phyloP scores from a whole-genome alignment of 441 rosid genomes.

The Eruca vesicaria region DNA sequence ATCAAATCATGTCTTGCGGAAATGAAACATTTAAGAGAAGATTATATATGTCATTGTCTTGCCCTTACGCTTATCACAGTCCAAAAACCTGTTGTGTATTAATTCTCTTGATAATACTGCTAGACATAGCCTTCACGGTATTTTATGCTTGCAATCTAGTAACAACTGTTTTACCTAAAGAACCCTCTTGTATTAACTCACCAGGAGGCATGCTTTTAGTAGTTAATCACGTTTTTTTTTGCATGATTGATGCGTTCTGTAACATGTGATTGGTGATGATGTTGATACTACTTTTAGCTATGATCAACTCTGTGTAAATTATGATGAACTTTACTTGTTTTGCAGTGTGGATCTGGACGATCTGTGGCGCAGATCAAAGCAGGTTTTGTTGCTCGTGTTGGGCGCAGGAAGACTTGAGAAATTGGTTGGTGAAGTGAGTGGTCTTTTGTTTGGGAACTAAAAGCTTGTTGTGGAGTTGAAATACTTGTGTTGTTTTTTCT shows the following conservation, averaged over 20 bases:
- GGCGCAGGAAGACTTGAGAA: conserved; percentile 58
- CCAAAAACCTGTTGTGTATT: neutral
- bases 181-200: neutral
- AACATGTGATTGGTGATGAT: neutral
- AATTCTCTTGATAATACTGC: neutral
- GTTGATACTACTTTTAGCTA: neutral
- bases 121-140: neutral
- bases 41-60: neutral
- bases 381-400: conserved; percentile 86
- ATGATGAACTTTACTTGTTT: conserved; percentile 1
- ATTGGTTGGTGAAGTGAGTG: too few relatives aligned
- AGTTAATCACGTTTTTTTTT: neutral
- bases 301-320: neutral
- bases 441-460: neutral
- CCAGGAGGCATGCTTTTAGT: neutral
- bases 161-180: neutral
- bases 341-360: conserved; percentile 94
- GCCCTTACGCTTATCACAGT: neutral
- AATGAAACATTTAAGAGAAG: neutral
- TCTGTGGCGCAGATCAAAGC: conserved; percentile 88
- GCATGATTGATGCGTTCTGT: neutral
- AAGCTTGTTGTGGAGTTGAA: conserved; percentile 17
- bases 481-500: neutral
- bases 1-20: neutral
- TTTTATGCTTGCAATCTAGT: neutral